phyloP scores from a whole-genome alignment of 2,329 filamentous ascomycete genomes.

The Chalaropsis thielavioides region DNA sequence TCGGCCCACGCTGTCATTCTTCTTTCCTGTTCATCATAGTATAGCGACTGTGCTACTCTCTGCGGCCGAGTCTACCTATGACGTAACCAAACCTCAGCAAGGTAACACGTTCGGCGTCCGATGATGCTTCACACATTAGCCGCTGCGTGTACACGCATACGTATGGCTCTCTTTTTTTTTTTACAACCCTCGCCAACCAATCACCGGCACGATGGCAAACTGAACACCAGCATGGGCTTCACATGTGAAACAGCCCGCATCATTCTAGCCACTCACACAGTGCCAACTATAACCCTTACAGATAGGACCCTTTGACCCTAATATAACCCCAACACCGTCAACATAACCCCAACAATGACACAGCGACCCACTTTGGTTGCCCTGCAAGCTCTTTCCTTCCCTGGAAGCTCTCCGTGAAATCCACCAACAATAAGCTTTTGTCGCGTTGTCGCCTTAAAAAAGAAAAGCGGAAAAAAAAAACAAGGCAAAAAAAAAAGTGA shows the following conservation, averaged over 20 bases:
- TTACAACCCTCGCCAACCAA: no score
- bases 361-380: constrained; percentile 2
- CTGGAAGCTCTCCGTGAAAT: no score
- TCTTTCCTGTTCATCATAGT: no score
- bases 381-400: neutral
- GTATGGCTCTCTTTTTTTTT: no score
- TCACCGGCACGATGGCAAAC: no score
- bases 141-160: neutral
- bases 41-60: no score
- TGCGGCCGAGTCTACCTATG: neutral
- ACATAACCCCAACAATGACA: neutral
- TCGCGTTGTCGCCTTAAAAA: neutral
- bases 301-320: neutral
- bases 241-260: no score
- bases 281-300: neutral
- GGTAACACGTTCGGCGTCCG: neutral
- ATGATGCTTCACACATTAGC: neutral
- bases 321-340: neutral
- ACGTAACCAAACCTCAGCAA: neutral
- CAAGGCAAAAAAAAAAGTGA: neutral
- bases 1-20: no score
- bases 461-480: constrained; percentile 2
- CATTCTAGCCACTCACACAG: no score
- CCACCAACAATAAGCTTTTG: no score
- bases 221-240: no score